A percentile compares a stretch with the other conserved stretches of the same genome.
These are phyloP conservation scores for Halophytophthora polymorphica DNA, from an alignment of 352 stramenopile species.

Conservation along the genomic window DNA sequence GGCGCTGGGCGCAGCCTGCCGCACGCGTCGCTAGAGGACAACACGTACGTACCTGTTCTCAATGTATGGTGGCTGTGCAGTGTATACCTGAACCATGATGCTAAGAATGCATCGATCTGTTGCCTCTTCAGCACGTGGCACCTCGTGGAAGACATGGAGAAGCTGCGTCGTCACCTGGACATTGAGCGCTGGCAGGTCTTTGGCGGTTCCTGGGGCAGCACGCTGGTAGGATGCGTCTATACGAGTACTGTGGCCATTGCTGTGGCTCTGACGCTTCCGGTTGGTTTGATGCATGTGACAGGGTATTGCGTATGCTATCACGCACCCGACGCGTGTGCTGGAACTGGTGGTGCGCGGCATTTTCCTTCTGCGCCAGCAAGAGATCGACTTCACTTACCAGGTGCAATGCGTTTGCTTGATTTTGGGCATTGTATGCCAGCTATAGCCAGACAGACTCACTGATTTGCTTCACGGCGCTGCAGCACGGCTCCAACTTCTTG, in stretches of 20 bases:
- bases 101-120: background rate
- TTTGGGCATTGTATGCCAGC: background rate
- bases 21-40: constrained; percentile 84
- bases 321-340: constrained; percentile 74
- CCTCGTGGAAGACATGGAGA: constrained; percentile 93
- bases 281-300: constrained; percentile 6
- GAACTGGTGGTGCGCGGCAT: constrained; percentile 92
- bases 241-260: too few species aligned
- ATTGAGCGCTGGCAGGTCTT: constrained; percentile 94
- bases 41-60: constrained; percentile 52
- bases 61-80: too few species aligned
- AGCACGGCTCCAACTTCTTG: constrained; percentile 83
- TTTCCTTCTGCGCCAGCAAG: constrained; percentile 87
- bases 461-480: background rate
- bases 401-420: constrained; percentile 11
- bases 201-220: constrained; percentile 94
- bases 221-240: constrained; percentile 43
- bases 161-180: constrained; percentile 74
- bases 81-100: background rate
- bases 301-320: constrained; percentile 90
- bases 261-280: background rate
- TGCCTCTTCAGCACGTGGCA: constrained; percentile 61
- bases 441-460: background rate
- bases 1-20: constrained; percentile 88
- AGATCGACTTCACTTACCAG: constrained; percentile 94